phyloP scores from a whole-genome alignment of 495 filamentous ascomycete species.

The Bathelium albidoporum region DNA sequence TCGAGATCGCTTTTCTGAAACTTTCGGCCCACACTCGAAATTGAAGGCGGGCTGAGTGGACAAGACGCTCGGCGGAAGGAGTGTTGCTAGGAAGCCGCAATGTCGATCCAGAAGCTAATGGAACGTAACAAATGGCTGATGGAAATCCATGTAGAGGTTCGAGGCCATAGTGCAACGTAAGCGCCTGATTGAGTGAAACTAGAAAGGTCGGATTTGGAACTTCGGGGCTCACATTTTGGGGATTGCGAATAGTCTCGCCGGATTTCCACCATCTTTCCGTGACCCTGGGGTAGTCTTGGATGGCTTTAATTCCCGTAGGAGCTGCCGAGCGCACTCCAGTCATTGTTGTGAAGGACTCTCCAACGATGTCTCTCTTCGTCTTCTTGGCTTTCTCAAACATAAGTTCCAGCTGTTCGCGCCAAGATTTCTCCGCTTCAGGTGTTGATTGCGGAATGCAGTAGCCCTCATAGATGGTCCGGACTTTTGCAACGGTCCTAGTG shows the following conservation, averaged over 20 bases:
- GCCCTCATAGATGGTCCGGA: constrained; percentile 21
- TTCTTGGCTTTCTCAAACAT: not conserved
- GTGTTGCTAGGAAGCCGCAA: not conserved
- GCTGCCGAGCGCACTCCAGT: not conserved
- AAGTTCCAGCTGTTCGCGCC: not conserved
- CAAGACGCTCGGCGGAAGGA: not conserved
- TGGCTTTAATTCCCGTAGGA: not conserved
- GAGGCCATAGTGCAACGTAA: constrained; percentile 19
- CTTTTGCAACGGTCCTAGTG: constrained; percentile 20
- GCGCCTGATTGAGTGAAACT: not conserved
- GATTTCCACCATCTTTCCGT: not conserved
- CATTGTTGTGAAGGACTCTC: not conserved
- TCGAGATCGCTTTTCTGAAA: not conserved
- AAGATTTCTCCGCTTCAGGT: not conserved
- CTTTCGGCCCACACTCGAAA: constrained; percentile 9
- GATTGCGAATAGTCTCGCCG: not conserved
- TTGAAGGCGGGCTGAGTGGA: constrained; percentile 6
- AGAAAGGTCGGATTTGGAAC: constrained; percentile 30
- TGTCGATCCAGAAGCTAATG: constrained; percentile 6
- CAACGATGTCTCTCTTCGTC: not conserved
- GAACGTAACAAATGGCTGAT: constrained; percentile 14
- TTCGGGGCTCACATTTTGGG: not conserved
- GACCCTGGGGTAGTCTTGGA: not conserved
- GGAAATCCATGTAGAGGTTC: constrained; percentile 23
- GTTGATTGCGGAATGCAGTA: not conserved